phyloP scores from a whole-genome alignment of 192 early-diverging fungal species.

The Phlyctochytrium bullatum region DNA sequence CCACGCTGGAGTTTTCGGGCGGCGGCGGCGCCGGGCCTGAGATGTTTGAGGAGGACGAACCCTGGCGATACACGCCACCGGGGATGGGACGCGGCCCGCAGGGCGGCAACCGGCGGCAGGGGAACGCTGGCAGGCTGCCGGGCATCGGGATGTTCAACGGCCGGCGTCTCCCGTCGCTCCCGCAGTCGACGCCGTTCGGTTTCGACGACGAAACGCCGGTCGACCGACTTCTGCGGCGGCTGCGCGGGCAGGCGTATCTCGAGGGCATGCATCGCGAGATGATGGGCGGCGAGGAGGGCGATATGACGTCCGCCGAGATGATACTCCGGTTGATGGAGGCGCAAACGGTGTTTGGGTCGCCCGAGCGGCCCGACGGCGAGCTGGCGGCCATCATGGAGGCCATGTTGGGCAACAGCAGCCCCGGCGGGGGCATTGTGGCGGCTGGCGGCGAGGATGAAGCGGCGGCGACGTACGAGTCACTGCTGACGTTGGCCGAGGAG shows the following conservation, averaged over 20 bases:
- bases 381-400: not conserved
- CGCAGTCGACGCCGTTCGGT: not conserved
- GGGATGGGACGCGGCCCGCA: too few relatives aligned
- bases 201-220: conserved; percentile 2
- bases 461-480: conserved; percentile 4
- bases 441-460: not conserved
- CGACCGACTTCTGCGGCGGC: not conserved
- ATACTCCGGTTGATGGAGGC: not conserved
- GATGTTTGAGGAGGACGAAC: too few relatives aligned
- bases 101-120: too few relatives aligned
- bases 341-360: not conserved
- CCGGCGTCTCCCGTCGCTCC: not conserved
- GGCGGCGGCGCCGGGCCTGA: too few relatives aligned
- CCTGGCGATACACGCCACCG: too few relatives aligned
- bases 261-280: not conserved
- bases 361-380: too few relatives aligned
- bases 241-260: not conserved
- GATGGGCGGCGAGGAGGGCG: not conserved
- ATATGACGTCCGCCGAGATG: not conserved
- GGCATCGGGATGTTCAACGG: not conserved
- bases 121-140: not conserved
- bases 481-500: not conserved
- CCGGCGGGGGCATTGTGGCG: not conserved
- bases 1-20: too few relatives aligned
- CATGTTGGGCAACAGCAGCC: not conserved